phyloP scores from a whole-genome alignment of 2,329 filamentous ascomycete species.

The Hypoxylon sp. region DNA sequence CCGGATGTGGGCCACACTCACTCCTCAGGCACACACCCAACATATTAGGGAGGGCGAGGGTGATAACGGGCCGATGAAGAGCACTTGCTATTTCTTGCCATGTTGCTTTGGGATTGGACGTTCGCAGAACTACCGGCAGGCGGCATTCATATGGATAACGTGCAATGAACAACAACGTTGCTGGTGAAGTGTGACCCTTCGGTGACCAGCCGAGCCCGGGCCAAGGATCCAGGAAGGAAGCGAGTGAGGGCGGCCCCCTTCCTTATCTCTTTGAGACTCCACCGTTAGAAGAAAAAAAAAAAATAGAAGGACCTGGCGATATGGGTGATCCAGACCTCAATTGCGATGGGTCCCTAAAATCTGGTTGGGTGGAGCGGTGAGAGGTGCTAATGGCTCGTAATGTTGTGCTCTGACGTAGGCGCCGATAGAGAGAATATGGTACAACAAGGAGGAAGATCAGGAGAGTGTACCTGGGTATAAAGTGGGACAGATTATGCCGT shows the following conservation, averaged over 20 bases:
- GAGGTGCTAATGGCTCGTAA: slow-evolving; percentile 39
- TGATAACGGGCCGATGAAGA: slow-evolving; percentile 45
- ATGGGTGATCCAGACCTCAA: slow-evolving; percentile 44
- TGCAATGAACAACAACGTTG: slow-evolving; percentile 37
- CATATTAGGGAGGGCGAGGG: slow-evolving; percentile 13
- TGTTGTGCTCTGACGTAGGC: slow-evolving; percentile 44
- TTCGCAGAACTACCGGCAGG: slow-evolving; percentile 42
- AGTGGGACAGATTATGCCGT: slow-evolving; percentile 40
- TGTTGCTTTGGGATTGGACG: slow-evolving; percentile 40
- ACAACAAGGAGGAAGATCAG: background rate
- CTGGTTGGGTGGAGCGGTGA: slow-evolving; percentile 45
- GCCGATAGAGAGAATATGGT: slow-evolving; percentile 16
- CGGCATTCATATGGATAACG: slow-evolving; percentile 45
- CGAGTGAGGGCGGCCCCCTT: slow-evolving; percentile 15
- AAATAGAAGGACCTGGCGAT: slow-evolving; percentile 36
- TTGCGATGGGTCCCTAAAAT: slow-evolving; percentile 35
- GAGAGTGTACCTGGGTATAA: slow-evolving; percentile 24
- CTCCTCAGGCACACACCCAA: slow-evolving; percentile 23
- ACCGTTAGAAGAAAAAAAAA: slow-evolving; percentile 32
- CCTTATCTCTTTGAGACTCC: slow-evolving; percentile 44
- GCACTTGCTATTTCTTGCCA: slow-evolving; percentile 26
- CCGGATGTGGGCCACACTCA: slow-evolving; percentile 36
- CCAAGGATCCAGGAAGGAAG: slow-evolving; percentile 25
- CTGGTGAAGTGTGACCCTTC: slow-evolving; percentile 41
- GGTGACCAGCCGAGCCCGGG: slow-evolving; percentile 32